phyloP scores from a whole-genome alignment of 2,329 filamentous ascomycete species.

The Fusarium sp. region DNA sequence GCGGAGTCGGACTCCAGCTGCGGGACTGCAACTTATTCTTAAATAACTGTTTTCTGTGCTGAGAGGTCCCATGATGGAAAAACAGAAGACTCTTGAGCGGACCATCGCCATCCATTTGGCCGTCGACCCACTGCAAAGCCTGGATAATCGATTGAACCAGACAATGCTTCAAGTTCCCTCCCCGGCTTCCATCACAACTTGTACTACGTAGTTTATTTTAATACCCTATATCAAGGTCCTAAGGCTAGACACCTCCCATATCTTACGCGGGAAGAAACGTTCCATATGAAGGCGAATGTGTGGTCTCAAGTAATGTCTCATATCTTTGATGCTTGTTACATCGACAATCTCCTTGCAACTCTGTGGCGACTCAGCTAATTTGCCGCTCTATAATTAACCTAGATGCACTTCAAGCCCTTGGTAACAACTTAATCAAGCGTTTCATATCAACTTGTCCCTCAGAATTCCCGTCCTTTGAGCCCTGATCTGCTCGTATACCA shows the following conservation, averaged over 20 bases:
- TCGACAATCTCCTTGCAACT: background rate
- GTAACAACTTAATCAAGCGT: background rate
- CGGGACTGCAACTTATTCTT: too few relatives aligned
- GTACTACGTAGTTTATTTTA: rapidly evolving
- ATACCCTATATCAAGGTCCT: background rate
- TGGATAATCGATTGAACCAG: too few relatives aligned
- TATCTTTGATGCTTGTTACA: background rate
- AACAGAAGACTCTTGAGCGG: too few relatives aligned
- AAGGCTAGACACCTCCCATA: too few relatives aligned
- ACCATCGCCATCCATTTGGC: too few relatives aligned
- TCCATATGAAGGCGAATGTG: background rate
- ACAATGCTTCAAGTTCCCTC: too few relatives aligned
- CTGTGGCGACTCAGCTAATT: background rate
- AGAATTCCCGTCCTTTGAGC: too few relatives aligned
- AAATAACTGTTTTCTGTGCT: too few relatives aligned
- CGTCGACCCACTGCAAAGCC: too few relatives aligned
- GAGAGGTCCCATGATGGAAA: too few relatives aligned
- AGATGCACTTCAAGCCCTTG: background rate
- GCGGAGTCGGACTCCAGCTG: too few relatives aligned
- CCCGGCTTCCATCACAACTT: too few relatives aligned
- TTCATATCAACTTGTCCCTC: background rate
- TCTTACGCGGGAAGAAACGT: background rate
- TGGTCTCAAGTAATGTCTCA: background rate
- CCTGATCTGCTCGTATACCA: background rate
- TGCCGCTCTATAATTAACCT: background rate